Evolutionary conservation across 2,329 filamentous ascomycete species (phyloP).

Genomic region (Cercospora zeae-maydis): DNA sequence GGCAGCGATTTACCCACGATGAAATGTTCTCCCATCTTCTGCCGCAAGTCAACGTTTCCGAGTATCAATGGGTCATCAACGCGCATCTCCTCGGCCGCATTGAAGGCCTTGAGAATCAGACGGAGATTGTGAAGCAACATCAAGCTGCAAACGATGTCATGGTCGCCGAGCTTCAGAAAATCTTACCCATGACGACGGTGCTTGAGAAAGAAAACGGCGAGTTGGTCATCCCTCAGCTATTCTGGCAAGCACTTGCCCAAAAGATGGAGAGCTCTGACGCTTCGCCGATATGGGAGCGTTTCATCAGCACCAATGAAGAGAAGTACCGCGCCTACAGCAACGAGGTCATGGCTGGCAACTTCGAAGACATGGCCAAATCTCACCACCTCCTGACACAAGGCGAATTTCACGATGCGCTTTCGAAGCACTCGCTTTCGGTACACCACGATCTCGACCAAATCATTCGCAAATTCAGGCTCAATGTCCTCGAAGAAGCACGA

Average conservation of each 20-base stretch:
- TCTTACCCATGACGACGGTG: slow-evolving; percentile 10
- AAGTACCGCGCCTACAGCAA: slow-evolving; percentile 40
- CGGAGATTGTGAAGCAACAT: not conserved
- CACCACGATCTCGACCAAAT: slow-evolving; percentile 17
- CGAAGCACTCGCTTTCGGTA: slow-evolving; percentile 9
- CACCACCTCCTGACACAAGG: slow-evolving; percentile 21
- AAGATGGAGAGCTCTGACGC: slow-evolving; percentile 51
- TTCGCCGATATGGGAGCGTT: slow-evolving; percentile 29
- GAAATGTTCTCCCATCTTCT: slow-evolving; percentile 8
- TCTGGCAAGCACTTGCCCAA: slow-evolving; percentile 62
- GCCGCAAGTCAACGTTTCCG: slow-evolving; percentile 4
- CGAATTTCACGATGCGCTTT: slow-evolving; percentile 14
- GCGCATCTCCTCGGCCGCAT: slow-evolving; percentile 10
- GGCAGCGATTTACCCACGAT: not conserved
- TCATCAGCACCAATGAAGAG: slow-evolving; percentile 37
- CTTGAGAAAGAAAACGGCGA: slow-evolving; percentile 44
- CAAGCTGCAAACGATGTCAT: slow-evolving; percentile 5
- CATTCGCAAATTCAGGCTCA: slow-evolving; percentile 5
- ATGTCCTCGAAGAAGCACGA: slow-evolving; percentile 6
- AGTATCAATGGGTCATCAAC: slow-evolving; percentile 13
- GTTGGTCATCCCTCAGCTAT: slow-evolving; percentile 55
- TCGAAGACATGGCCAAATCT: slow-evolving; percentile 14
- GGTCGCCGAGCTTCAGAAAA: slow-evolving; percentile 9
- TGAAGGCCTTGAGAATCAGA: slow-evolving; percentile 2
- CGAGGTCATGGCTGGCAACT: slow-evolving; percentile 21